These are phyloP conservation scores for Ogataea pini DNA, from an alignment of 805 yeast genomes.

Conservation along the genomic window DNA sequence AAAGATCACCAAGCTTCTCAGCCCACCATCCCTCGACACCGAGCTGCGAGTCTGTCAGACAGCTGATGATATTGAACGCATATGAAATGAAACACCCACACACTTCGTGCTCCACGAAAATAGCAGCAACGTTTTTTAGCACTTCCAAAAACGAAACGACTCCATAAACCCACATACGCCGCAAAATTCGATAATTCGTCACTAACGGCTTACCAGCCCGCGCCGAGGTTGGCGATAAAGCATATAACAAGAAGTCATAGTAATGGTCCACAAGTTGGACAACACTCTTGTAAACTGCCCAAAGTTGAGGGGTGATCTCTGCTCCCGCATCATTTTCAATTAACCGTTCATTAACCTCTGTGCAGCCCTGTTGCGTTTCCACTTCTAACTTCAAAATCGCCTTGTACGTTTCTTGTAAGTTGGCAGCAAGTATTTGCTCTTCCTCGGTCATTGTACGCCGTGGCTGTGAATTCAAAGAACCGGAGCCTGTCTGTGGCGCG, in stretches of 20 bases:
- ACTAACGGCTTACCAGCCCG: slow-evolving; percentile 78
- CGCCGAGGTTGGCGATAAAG: slow-evolving; percentile 64
- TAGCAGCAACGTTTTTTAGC: slow-evolving; percentile 68
- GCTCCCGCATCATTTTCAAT: slow-evolving; percentile 45
- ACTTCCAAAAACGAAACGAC: slow-evolving; percentile 79
- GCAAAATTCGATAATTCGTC: slow-evolving; percentile 72
- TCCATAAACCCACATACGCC: slow-evolving; percentile 85
- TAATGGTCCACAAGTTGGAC: slow-evolving; percentile 67
- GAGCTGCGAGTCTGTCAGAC: slow-evolving; percentile 52
- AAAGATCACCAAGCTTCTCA: slow-evolving; percentile 81
- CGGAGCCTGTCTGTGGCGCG: no score
- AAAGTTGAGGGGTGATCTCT: slow-evolving; percentile 59
- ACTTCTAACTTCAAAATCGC: slow-evolving; percentile 67
- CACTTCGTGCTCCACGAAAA: slow-evolving; percentile 72
- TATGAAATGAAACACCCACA: slow-evolving; percentile 74
- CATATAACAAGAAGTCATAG: slow-evolving; percentile 69
- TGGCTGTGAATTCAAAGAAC: slow-evolving; percentile 17
- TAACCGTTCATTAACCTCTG: slow-evolving; percentile 55
- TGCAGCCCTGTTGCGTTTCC: slow-evolving; percentile 68
- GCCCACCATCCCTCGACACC: slow-evolving; percentile 77
- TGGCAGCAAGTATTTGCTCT: slow-evolving; percentile 66
- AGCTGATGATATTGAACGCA: slow-evolving; percentile 62
- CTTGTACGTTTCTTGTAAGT: slow-evolving; percentile 73
- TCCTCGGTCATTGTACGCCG: slow-evolving; percentile 46
- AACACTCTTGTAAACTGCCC: slow-evolving; percentile 72